Percentiles rank a stretch among this genome's conserved stretches.
Evolutionary conservation across 345 rosid genomes (phyloP).

Genomic region (Populus pruinosa): DNA sequence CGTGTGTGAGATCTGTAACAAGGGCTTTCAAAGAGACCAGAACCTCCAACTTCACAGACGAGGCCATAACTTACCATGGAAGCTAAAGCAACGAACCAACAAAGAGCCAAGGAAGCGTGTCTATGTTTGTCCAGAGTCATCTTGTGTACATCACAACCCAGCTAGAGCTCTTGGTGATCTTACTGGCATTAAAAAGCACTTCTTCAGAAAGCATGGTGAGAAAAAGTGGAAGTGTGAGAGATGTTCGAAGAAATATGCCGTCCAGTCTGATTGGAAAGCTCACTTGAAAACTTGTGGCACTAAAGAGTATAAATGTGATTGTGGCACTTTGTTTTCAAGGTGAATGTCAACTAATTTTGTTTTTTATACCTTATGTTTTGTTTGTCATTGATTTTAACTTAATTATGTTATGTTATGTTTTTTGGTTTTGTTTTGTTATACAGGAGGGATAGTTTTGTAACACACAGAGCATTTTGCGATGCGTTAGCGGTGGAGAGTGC

Average conservation of each 20-base stretch:
- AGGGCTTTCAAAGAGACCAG: slow-evolving; percentile 79
- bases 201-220: slow-evolving; percentile 73
- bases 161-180: slow-evolving; percentile 77
- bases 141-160: slow-evolving; percentile 67
- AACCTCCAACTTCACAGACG: slow-evolving; percentile 76
- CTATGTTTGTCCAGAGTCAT: slow-evolving; percentile 68
- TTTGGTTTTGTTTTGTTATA: not conserved
- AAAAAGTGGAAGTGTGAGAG: slow-evolving; percentile 81
- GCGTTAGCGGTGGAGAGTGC: slow-evolving; percentile 73
- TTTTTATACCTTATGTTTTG: not conserved
- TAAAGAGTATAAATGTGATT: slow-evolving; percentile 70
- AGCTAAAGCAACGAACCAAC: slow-evolving; percentile 52
- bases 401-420: not conserved
- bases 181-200: slow-evolving; percentile 83
- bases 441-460: slow-evolving; percentile 75
- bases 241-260: slow-evolving; percentile 77
- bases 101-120: slow-evolving; percentile 61
- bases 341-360: not conserved
- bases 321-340: slow-evolving; percentile 78
- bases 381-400: not conserved
- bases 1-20: slow-evolving; percentile 79
- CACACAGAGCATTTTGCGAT: slow-evolving; percentile 76
- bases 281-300: slow-evolving; percentile 81
- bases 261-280: slow-evolving; percentile 81
- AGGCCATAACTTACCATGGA: slow-evolving; percentile 82